These are phyloP conservation scores for Cladosporium velox DNA, from an alignment of 2,329 filamentous ascomycete genomes.

Conservation along the genomic window DNA sequence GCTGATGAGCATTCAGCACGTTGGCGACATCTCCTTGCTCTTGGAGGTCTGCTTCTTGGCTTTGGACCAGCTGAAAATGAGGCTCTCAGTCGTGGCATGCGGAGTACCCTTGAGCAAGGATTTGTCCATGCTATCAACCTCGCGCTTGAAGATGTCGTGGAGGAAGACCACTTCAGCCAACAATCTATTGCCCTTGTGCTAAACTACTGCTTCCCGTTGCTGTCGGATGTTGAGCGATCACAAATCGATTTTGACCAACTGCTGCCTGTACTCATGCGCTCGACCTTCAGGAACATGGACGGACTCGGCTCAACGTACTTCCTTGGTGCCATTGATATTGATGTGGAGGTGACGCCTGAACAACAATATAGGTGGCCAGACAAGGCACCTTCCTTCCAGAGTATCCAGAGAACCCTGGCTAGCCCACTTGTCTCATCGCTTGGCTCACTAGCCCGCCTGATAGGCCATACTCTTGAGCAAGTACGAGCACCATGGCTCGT, in stretches of 20 bases:
- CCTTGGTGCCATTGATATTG: constrained; percentile 66
- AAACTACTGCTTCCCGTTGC: constrained; percentile 72
- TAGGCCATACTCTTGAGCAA: constrained; percentile 64
- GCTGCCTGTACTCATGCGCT: constrained; percentile 68
- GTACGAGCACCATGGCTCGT: constrained; percentile 54
- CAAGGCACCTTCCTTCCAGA: constrained; percentile 60
- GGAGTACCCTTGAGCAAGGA: constrained; percentile 69
- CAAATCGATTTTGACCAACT: constrained; percentile 67
- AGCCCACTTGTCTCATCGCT: constrained; percentile 66
- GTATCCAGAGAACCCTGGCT: constrained; percentile 60
- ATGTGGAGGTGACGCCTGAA: constrained; percentile 59
- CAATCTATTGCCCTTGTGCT: constrained; percentile 67
- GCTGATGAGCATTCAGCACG: constrained; percentile 64
- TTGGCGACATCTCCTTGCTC: constrained; percentile 82
- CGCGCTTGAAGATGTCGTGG: constrained; percentile 62
- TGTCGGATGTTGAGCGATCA: constrained; percentile 62
- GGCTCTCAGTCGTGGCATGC: constrained; percentile 64
- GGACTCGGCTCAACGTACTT: constrained; percentile 78
- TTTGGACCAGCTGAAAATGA: constrained; percentile 66
- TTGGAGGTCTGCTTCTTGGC: constrained; percentile 76
- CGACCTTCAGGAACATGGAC: constrained; percentile 68
- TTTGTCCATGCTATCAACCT: constrained; percentile 75
- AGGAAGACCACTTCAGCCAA: constrained; percentile 52
- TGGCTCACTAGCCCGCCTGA: constrained; percentile 66
- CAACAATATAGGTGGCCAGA: constrained; percentile 65